Evolutionary conservation across 2,329 filamentous ascomycete species (phyloP).

Genomic region (Exophiala sp.): DNA sequence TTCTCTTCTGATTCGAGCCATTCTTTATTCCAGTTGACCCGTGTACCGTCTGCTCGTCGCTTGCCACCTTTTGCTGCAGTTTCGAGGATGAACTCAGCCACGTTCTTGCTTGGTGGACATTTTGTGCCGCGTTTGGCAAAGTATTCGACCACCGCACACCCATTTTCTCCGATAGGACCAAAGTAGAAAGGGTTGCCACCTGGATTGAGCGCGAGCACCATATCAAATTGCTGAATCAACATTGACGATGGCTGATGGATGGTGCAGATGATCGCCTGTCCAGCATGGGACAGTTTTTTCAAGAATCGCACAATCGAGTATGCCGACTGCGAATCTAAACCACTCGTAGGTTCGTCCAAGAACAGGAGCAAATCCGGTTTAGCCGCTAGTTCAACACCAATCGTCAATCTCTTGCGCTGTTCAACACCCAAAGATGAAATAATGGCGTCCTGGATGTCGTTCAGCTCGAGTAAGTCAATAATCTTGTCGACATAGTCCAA

Average conservation of each 20-base stretch:
- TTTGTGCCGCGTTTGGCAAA: constrained; percentile 63
- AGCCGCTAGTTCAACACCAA: constrained; percentile 69
- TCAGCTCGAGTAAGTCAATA: constrained; percentile 62
- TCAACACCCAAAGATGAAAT: constrained; percentile 64
- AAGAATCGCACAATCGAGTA: constrained; percentile 66
- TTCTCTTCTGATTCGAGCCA: constrained; percentile 66
- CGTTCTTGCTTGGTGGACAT: constrained; percentile 64
- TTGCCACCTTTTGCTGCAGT: constrained; percentile 58
- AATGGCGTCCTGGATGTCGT: constrained; percentile 65
- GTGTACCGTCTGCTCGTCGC: constrained; percentile 49
- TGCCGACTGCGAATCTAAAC: constrained; percentile 66
- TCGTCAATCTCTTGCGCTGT: constrained; percentile 68
- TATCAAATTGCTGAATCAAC: constrained; percentile 69
- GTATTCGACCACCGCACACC: constrained; percentile 62
- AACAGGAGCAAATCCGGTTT: constrained; percentile 66
- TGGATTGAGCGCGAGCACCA: constrained; percentile 66
- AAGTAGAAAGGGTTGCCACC: constrained; percentile 72
- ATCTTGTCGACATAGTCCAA: constrained; percentile 64
- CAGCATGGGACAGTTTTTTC: constrained; percentile 63
- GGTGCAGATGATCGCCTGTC: constrained; percentile 70
- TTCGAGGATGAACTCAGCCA: constrained; percentile 65
- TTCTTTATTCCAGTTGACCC: constrained; percentile 70
- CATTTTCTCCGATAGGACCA: constrained; percentile 66
- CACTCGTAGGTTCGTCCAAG: constrained; percentile 69
- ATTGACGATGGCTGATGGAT: constrained; percentile 70